Evolutionary conservation across 805 yeast genomes (phyloP).

Genomic region (Wilhelminamyces savonicus): DNA sequence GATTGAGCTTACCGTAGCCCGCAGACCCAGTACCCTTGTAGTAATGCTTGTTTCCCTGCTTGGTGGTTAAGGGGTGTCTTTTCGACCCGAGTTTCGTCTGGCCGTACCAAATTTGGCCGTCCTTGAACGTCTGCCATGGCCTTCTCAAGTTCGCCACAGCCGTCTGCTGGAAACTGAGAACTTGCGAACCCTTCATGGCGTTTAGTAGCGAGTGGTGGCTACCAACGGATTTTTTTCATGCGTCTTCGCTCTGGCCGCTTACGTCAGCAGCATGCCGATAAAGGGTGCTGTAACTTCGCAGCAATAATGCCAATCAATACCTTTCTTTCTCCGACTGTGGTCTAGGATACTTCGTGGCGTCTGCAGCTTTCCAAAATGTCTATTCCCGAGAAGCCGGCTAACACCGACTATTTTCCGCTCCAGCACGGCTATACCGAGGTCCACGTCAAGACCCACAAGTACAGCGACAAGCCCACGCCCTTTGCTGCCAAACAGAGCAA

Average conservation of each 20-base stretch:
- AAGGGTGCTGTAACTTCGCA: too few species aligned
- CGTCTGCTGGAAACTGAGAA: constrained; percentile 15
- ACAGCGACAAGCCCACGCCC: constrained; percentile 29
- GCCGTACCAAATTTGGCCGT: constrained; percentile 84
- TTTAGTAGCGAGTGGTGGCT: background rate
- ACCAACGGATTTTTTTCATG: constrained; percentile 1
- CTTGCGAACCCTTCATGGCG: constrained; percentile 11
- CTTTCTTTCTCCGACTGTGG: too few species aligned
- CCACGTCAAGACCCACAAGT: constrained; percentile 22
- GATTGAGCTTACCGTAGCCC: constrained; percentile 80
- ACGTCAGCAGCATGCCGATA: too few species aligned
- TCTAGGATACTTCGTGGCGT: too few species aligned
- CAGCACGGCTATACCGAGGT: constrained; percentile 29
- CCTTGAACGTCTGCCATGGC: constrained; percentile 85
- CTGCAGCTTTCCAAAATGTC: too few species aligned
- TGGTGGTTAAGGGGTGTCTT: constrained; percentile 79
- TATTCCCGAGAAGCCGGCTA: constrained; percentile 25
- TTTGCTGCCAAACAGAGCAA: constrained; percentile 18
- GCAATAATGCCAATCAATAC: too few species aligned
- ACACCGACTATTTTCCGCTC: constrained; percentile 17
- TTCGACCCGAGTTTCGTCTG: constrained; percentile 70
- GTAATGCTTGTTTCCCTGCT: constrained; percentile 88
- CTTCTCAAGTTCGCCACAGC: constrained; percentile 49
- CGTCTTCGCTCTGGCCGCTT: too few species aligned
- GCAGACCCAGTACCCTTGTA: constrained; percentile 97